These are phyloP conservation scores for Pleurotus tuber-regium DNA, from an alignment of 768 basidiomycete genomes.

Conservation along the genomic window DNA sequence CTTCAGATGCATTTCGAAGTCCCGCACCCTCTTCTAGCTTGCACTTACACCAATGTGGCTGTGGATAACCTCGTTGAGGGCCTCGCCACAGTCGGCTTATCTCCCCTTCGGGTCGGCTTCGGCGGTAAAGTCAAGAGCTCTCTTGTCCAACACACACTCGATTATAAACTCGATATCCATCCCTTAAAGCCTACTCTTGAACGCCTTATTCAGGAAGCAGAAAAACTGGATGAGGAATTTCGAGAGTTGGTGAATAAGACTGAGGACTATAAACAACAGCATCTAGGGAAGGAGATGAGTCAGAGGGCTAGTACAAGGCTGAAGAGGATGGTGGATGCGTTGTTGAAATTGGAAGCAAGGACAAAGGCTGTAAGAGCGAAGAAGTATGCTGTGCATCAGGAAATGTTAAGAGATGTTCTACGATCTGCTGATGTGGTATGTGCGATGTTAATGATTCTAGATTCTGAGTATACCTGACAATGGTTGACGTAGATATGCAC, in stretches of 20 bases:
- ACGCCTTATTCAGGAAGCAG: slow-evolving; percentile 37
- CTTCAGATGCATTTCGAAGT: slow-evolving; percentile 78
- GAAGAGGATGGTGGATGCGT: slow-evolving; percentile 30
- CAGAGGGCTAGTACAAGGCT: slow-evolving; percentile 18
- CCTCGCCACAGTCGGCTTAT: slow-evolving; percentile 53
- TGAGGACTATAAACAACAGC: slow-evolving; percentile 14
- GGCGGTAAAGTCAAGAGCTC: slow-evolving; percentile 56
- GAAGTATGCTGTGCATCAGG: slow-evolving; percentile 53
- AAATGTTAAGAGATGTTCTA: slow-evolving; percentile 66
- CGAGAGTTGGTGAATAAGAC: slow-evolving; percentile 16
- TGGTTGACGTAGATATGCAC: slow-evolving; percentile 66
- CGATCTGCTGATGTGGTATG: slow-evolving; percentile 70
- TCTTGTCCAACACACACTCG: slow-evolving; percentile 57
- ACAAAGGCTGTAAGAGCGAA: slow-evolving; percentile 33
- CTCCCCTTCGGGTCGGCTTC: slow-evolving; percentile 75
- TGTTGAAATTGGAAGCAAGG: slow-evolving; percentile 26
- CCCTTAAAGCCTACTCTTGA: slow-evolving; percentile 46
- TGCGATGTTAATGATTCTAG: too few species aligned
- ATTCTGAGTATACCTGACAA: too few species aligned
- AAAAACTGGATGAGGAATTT: slow-evolving; percentile 26
- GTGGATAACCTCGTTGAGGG: slow-evolving; percentile 90
- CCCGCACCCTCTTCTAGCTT: slow-evolving; percentile 82
- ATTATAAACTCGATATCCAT: slow-evolving; percentile 62
- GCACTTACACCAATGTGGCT: slow-evolving; percentile 91
- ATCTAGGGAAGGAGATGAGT: slow-evolving; percentile 17